Evolutionary conservation across 2,329 filamentous ascomycete genomes (phyloP).

Genomic region (Arthrobotrys pseudoclavata): DNA sequence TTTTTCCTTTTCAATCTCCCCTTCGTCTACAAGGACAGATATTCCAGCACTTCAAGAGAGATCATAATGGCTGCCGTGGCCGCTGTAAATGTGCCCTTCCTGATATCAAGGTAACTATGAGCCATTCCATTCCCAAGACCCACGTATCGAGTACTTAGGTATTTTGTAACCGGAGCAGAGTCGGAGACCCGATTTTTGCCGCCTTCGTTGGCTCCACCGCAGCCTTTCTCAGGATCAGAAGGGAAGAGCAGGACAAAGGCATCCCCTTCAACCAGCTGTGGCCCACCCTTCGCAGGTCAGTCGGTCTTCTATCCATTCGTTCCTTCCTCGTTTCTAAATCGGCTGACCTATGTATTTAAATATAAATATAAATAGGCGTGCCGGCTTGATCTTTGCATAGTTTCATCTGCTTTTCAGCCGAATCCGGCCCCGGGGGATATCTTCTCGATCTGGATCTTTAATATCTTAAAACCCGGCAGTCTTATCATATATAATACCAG

Average conservation of each 20-base stretch:
- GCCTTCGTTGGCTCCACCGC: constrained; percentile 70
- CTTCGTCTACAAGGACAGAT: no score
- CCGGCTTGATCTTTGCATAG: constrained; percentile 40
- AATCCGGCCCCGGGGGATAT: background rate
- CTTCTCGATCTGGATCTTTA: background rate
- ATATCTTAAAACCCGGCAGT: no score
- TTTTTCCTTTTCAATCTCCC: no score
- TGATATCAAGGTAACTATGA: background rate
- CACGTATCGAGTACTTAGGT: no score
- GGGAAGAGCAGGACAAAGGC: constrained; percentile 70
- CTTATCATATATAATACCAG: no score
- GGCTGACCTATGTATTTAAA: background rate
- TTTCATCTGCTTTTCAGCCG: constrained; percentile 1
- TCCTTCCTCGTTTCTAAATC: background rate
- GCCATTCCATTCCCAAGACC: no score
- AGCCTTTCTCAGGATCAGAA: constrained; percentile 70
- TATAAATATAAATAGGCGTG: constrained; percentile 17
- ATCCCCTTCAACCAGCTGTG: constrained; percentile 48
- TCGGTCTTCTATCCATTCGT: background rate
- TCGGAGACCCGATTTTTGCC: constrained; percentile 72
- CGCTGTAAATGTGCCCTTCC: background rate
- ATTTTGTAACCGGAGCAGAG: no score
- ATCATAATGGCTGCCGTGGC: background rate
- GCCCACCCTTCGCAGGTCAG: constrained; percentile 52
- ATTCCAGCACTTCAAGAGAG: no score